Base-by-base conservation (phyloP, 257 asterid genomes). In the Primulina eburnea region DNA sequence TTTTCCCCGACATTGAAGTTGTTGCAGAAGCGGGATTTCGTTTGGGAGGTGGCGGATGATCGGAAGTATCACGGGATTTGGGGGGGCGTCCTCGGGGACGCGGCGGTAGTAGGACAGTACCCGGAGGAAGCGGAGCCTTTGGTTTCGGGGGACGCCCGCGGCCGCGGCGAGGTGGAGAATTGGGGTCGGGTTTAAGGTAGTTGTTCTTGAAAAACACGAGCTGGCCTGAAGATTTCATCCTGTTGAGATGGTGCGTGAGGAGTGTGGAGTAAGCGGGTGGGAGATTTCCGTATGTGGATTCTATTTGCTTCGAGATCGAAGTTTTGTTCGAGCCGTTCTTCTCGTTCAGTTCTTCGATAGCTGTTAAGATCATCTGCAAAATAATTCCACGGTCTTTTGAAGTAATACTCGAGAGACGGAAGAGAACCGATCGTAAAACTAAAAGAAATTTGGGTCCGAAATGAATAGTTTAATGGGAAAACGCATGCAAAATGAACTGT, bases 91-190 rank as follows among this genome's bases (percentile, higher is more conserved):
- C 97, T 3, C 96, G 90, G 2, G 95, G 93, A 2, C 97, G 82
- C 0, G 96, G 84, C 0, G 93, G 77, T 0, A 82, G 74, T 0
- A 72, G 76, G 0, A 76, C 67, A 0, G 76, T 62, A 0, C 79
- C 90, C 0, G 82, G 58, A 0, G 95, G 83, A 0, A 82, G 76
- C 1, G 85, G 71, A 0, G 80, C 18, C 73, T 88, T 92, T 2
- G 95, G 88, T 77, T 92, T 92, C 0, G 98, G 97, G 0, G 98
- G 98, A 2, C 98, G 97, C 0, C 98, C 98, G 1, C 98, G 96
- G 24, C 97, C 97, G 0, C 96, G 97, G 1, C 89, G 95, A 2
- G 89, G 93, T 10, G 97, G 96, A 3, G 93, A 77, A 67, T 87
- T 81, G 0, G 93, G 90, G 55, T 87, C 86, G 16, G 93, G 86